Evolutionary conservation across 1,284 basidiomycete genomes (phyloP), one percentile per base, ranked within the genome.

Genomic region (Inonotus obliquus): DNA sequence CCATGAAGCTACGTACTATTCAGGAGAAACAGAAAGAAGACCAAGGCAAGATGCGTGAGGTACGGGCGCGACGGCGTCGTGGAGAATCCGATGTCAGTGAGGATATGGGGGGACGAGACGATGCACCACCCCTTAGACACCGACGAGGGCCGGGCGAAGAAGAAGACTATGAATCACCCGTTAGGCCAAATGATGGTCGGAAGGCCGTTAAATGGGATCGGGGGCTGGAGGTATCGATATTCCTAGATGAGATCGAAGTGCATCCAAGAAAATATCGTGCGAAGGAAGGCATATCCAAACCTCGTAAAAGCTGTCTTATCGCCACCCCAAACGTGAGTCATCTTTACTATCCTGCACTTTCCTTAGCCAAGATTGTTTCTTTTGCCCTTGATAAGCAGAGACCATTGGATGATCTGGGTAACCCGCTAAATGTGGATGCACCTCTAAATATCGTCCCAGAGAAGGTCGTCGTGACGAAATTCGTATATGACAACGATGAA

Each of bases 201-300:
- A 84, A 84, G 69, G 76, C 81, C 49, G 91, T 95, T 27, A 88
- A 86, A 71, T 95, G 92, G 92, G 84, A 93, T 72, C 80, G 79
- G 58, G 86, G 85, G 9, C 73, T 94, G 65, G 83, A 79, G 53
- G 85, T 81, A 14, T 77, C 78, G 11, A 76, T 85, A 23, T 86
- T 78, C 69, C 70, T 89, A 54, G 85, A 87, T 66, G 82, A 87
- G 54, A 76, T 84, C 48, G 75, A 82, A 64, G 76, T 82, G 41
- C 77, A 78, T 57, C 75, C 77, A 14, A 79, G 76, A 63, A 74
- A 73, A 59, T 72, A 77, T 14, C 70, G 74, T 17, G 79, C 79
- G 63, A 76, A 77, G 53, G 72, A 74, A 35, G 19, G 29, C n/a
- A 62, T 75, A 39, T 63, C 70, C n/a, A 70, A 69, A 69, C 62